Conservation (phyloP, 257 asterid genomes). For the Phtheirospermum japonicum region DNA sequence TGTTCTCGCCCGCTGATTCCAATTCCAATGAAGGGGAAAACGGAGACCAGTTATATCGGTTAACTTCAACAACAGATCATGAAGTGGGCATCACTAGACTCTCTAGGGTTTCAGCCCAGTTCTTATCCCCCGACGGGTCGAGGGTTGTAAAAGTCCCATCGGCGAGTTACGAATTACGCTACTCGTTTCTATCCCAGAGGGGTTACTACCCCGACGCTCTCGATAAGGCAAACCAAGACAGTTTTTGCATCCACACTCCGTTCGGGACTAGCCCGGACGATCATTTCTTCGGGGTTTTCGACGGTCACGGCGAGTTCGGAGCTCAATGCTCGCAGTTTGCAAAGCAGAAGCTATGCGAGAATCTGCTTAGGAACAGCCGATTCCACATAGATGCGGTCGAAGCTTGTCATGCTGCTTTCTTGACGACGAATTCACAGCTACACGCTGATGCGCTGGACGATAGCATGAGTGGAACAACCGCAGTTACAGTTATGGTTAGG, state of each 20-base stretch:
- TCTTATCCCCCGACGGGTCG: conserved; percentile 82
- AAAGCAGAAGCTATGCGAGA: conserved; percentile 76
- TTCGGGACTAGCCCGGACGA: conserved; percentile 76
- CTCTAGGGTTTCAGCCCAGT: conserved; percentile 80
- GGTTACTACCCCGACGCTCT: conserved; percentile 98
- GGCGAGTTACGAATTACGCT: conserved; percentile 64
- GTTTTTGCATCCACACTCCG: conserved; percentile 91
- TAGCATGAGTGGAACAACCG: conserved; percentile 99
- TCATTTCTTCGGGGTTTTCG: conserved; percentile 94
- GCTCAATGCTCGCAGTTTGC: conserved; percentile 90
- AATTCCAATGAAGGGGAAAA: conserved; percentile 56
- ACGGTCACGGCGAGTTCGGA: conserved; percentile 95
- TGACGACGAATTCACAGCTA: conserved; percentile 75
- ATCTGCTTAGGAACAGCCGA: conserved; percentile 70
- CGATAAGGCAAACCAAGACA: conserved; percentile 94
- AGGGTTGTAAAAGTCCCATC: conserved; percentile 71
- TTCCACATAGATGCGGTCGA: conserved; percentile 72
- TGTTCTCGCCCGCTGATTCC: conserved; percentile 55
- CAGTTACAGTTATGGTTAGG: conserved; percentile 72
- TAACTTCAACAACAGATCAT: conserved; percentile 51
- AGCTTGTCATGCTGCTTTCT: conserved; percentile 74
- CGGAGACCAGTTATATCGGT: conserved; percentile 50
- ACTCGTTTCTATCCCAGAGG: conserved; percentile 86
- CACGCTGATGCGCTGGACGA: conserved; percentile 78
- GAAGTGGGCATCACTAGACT: conserved; percentile 75